Evolutionary conservation across 805 yeast species (phyloP), one percentile per base, ranked within the genome.

Genomic region (Pichia eremophila): DNA sequence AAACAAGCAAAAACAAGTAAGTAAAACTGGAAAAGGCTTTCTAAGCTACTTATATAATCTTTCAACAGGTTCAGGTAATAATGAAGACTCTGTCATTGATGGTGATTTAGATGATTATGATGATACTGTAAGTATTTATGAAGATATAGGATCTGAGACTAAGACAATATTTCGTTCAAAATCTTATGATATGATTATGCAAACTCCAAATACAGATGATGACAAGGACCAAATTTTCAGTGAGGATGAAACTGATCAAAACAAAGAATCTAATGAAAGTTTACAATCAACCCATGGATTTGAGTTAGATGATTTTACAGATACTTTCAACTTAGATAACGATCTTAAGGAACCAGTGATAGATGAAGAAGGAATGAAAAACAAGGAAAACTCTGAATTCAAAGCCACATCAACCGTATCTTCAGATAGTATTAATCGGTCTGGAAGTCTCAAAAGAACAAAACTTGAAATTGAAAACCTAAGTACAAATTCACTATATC

Each of bases 161-260:
- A 47, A 52, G 40, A 52, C 53, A 5, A 28, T 52, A 22, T 52
- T 42, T 29, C 35, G 53, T 8, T 47, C 51, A 2, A 19, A 37
- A 8, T 52, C 55, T 6, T 50, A 39, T 25, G 53, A 50, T 35
- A 44, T 17, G 11, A 9, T 36, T 3, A 8, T 19, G 11, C 8
- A 10, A 8, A 36, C 39, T 17, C 12, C 22, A 18, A 7, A 36
- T 17, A 36, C 19, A 8, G 39, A 9, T 4, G 11, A 40, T 22
- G 15, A 9, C 8, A 27, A 19, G 8, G 40, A 41, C 28, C 28
- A 29, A 22, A 11, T 18, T 5, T 29, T 28, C 19, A 22, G 8
- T 8, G 17, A 14, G 22, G 22, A n/a, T 18, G 41, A 43, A 11
- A 18, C 2, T 14, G 14, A n/a, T 2, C 17, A 12, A 8, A 9